Evolutionary conservation across 805 yeast genomes (phyloP), one percentile per base, ranked within the genome.

Genomic region (Cyberlindnera sargentensis): DNA sequence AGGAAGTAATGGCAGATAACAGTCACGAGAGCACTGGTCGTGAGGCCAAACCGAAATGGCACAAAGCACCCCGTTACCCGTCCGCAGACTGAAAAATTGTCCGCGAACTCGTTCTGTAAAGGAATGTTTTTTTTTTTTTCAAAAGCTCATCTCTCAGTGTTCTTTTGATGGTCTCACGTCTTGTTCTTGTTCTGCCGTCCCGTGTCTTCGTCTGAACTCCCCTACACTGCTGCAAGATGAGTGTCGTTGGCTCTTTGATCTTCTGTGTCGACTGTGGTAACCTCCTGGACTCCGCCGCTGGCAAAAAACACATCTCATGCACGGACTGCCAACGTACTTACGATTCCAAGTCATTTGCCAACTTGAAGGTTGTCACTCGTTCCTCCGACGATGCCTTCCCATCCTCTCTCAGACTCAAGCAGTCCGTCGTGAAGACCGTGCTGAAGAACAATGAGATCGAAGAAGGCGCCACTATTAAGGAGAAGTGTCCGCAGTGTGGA

Each of bases 401-500:
- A 26, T 89, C 97, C 8, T 65, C 81, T 4, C 68, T 93, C 48
- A 78, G 80, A 54, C 71, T 87, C 53, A 88, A 90, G 60, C 75
- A 85, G 53, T 89, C 98, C 6, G 85, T 86, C 3, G 99, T 93
- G 37, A 91, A 93, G 67, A 90, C 98, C 0, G 65, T 81, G 1
- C 72, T 90, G 60, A 79, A 78, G 58, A 76, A 76, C 27, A 79
- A 78, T 49, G 97, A 91, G 52, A 66, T 86, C 37, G 95, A 82
- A 47, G 97, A 89, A 47, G 99, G 98, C 50, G 99, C 99, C 34
- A 84, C 95, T 9, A 93, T 93, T 63, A 85, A 90, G 63, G 99
- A 93, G 65, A 90, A 85, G 61, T 93, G 99, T 73, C 98, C 98
- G n/a, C 80, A 90, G 65, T 93, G 99, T 77, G 96, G 95, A 40